Base-by-base conservation (phyloP, 495 filamentous ascomycete species). In the Cudoniella acicularis region DNA sequence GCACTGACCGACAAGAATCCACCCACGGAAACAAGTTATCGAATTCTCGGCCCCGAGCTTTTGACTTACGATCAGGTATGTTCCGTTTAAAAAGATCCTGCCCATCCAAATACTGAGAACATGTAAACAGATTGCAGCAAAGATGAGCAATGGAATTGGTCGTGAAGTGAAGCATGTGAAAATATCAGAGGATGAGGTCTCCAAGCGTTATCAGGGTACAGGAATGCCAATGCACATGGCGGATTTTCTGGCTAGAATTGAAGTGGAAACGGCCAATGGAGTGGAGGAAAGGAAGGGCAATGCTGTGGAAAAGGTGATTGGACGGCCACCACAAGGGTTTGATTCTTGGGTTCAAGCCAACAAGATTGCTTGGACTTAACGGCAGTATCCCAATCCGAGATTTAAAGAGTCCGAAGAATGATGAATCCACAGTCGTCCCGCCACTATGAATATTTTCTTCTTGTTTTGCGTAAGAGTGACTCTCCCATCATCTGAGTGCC, bases 11-110 rank as follows among this genome's bases (percentile, higher is more conserved):
- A 66, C 6, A 17, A 57, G 50, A 63, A 73, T 17, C 59, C 72
- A 11, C 67, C 69, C 30, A 13, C 6, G 8, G 75, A 79, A 43
- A 72, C 67, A 0, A 73, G 73, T 36, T 72, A 71, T 55, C 4
- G 69, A 17, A 51, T 80, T 13, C 55, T 80, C 0, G 79, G 79
- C 3, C 69, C 76, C 2, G 76, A 80, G 57, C 55, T 76, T 46
- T 57, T 82, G 10, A 69, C 68, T 2, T 76, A 78, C 52, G 63
- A 64, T 50, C 72, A 81, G 18, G 78, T 79, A 64, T 59, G 70
- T 36, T 10, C 1, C n/a, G 8, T n/a, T n/a, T n/a, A n/a, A n/a
- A n/a, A 4, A 10, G 2, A 21, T 50, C 16, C 45, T 41, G 6
- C 42, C 16, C 13, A 41, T n/a, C 13, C 10, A 1, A 23, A 53